Percentiles rank a stretch among this genome's conserved stretches.
These are phyloP conservation scores for Aspergillus phoenicis DNA, from an alignment of 2,329 filamentous ascomycete species.

Conservation along the genomic window DNA sequence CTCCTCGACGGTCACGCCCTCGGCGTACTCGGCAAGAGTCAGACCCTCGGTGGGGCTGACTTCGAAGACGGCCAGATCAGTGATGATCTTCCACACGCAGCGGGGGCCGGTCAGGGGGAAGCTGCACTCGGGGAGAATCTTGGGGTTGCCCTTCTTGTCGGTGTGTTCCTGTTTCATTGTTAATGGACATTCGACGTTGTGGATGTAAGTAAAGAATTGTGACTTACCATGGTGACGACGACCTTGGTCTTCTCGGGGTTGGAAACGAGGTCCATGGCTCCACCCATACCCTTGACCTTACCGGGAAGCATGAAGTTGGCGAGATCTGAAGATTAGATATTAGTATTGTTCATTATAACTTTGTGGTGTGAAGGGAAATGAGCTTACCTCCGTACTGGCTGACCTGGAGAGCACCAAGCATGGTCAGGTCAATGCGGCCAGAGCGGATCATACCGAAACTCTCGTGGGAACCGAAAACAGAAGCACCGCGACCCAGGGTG, in stretches of 20 bases:
- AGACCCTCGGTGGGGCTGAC: constrained; percentile 65
- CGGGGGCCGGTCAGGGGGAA: constrained; percentile 67
- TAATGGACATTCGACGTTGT: not conserved
- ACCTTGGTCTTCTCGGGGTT: constrained; percentile 73
- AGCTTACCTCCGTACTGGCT: constrained; percentile 62
- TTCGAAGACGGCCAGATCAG: constrained; percentile 71
- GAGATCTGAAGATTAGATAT: constrained; percentile 56
- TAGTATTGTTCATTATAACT: constrained; percentile 7
- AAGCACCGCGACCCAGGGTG: constrained; percentile 73
- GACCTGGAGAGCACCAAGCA: constrained; percentile 81
- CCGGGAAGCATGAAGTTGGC: constrained; percentile 92
- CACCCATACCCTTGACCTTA: constrained; percentile 83
- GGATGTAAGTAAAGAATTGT: not conserved
- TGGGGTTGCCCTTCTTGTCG: constrained; percentile 68
- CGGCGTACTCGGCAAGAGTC: constrained; percentile 67
- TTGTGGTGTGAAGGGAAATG: not conserved
- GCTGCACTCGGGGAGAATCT: constrained; percentile 64
- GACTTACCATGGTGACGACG: constrained; percentile 61
- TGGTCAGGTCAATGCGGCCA: constrained; percentile 80
- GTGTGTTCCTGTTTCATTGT: constrained; percentile 56
- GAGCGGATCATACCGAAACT: constrained; percentile 87
- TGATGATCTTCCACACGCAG: constrained; percentile 71
- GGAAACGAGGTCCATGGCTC: constrained; percentile 74
- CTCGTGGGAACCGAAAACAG: constrained; percentile 77
- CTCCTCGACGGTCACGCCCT: constrained; percentile 70